Percentiles rank a stretch among this genome's conserved stretches.
Conservation (phyloP, 2,329 filamentous ascomycete genomes). For the Botrytis pseudocinerea region DNA sequence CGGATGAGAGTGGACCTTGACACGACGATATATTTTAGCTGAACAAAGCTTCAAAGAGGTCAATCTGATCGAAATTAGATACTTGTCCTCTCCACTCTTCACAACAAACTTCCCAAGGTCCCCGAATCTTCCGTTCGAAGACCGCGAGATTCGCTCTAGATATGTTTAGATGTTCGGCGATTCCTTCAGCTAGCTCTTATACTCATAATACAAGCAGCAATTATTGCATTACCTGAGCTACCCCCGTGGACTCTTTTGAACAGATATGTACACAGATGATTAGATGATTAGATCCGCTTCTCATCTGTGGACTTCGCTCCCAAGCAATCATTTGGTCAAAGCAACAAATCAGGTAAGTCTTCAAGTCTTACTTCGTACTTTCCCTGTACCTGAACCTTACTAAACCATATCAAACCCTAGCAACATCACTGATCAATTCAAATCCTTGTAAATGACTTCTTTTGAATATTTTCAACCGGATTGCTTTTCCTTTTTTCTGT, state of each 20-base stretch:
- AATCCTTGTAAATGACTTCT: constrained; percentile 6
- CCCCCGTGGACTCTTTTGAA: neutral
- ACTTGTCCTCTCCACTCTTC: constrained; percentile 10
- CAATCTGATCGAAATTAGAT: neutral
- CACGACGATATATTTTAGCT: neutral
- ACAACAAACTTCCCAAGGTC: neutral
- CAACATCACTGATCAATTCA: neutral
- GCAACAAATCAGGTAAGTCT: constrained; percentile 8
- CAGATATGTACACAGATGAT: constrained; percentile 1
- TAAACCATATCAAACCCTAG: constrained; percentile 9
- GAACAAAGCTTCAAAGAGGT: constrained; percentile 2
- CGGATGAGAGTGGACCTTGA: constrained; percentile 22
- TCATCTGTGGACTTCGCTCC: constrained; percentile 3
- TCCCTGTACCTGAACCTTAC: constrained; percentile 14
- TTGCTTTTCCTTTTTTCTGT: neutral
- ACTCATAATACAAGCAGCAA: neutral
- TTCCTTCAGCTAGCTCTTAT: constrained; percentile 2
- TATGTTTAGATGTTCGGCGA: constrained; percentile 11
- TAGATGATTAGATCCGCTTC: constrained; percentile 1
- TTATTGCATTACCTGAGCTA: constrained; percentile 9
- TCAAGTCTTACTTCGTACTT: constrained; percentile 13
- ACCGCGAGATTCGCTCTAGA: neutral
- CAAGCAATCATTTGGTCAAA: constrained; percentile 15
- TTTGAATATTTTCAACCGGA: neutral
- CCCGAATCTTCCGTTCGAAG: constrained; percentile 4